Evolutionary conservation across 1,284 basidiomycete species (phyloP).

Genomic region (Heterobasidion parviporum): DNA sequence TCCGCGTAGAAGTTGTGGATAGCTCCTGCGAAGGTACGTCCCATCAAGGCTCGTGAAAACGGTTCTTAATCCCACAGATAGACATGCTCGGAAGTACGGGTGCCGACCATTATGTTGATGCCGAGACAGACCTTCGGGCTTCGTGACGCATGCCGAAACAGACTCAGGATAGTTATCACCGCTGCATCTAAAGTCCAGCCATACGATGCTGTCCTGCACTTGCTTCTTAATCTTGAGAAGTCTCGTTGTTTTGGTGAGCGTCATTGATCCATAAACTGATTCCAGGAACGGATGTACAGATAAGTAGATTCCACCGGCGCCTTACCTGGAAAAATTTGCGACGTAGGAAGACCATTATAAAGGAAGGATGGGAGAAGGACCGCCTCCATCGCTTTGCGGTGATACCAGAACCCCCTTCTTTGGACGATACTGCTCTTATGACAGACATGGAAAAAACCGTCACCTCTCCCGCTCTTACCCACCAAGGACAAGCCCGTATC

Average conservation of each 20-base stretch:
- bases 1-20: constrained; percentile 53
- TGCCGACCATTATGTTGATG: constrained; percentile 44
- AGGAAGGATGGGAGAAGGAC: constrained; percentile 11
- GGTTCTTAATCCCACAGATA: constrained; percentile 14
- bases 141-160: constrained; percentile 34
- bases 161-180: constrained; percentile 29
- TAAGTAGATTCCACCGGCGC: constrained; percentile 35
- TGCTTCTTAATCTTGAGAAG: constrained; percentile 32
- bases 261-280: not conserved
- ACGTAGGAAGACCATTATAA: constrained; percentile 5
- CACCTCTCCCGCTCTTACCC: not conserved
- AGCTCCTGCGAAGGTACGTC: constrained; percentile 45
- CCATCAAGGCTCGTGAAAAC: not conserved
- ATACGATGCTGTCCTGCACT: constrained; percentile 48
- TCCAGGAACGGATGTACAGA: constrained; percentile 45
- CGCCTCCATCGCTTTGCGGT: not conserved
- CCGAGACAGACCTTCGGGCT: constrained; percentile 34
- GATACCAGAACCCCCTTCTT: not conserved
- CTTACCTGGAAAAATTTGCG: constrained; percentile 25
- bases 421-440: not conserved
- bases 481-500: not conserved
- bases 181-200: constrained; percentile 44
- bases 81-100: constrained; percentile 35
- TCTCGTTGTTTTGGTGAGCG: constrained; percentile 42
- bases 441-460: not conserved